Evolutionary conservation across 352 stramenopile genomes (phyloP), one percentile per base, ranked within the genome.

Genomic region (Halophytophthora polymorphica): DNA sequence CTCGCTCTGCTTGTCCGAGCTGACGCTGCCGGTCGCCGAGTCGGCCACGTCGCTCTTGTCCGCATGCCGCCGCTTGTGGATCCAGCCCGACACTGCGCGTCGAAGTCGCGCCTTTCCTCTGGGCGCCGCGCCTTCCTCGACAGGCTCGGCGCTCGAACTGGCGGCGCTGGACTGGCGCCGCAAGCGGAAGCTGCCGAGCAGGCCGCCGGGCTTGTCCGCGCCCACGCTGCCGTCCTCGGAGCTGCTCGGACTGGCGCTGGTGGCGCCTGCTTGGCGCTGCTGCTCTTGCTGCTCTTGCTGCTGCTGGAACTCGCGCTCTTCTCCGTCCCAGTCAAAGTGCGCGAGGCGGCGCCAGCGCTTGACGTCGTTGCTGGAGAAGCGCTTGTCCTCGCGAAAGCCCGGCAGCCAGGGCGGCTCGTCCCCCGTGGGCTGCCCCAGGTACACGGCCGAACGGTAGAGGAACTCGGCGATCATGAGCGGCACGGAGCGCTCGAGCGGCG

Each of bases 381-480:
- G 64, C 45, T 90, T 87, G 22, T 79, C 68, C 45, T 86, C 64
- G 31, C 75, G 70, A 43, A 90, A 90, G 12, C 72, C 72, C 0
- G 75, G 75, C 18, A 88, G 57, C 77, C 77, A 88, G 19, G 77
- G 71, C 13, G 73, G 71, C 42, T 75, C 64, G 13, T 77, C 69
- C 11, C 56, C 58, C 36, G 61, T 55, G 4, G 62, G 70, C 47
- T 86, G 79, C 1, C 79, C 79, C 18, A 90, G 48, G 56, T 81
- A 86, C 40, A 87, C 59, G 39, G 76, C 79, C 44, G 79, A 87
- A 8, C 79, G 72, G 53, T 85, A 84, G 13, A 90, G 71, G 39
- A 90, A 90, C 61, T 90, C 79, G 29, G 77, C 79, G 61, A 90
- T 86, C 73, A 90, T 82, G 56, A 90, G 71, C 47, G 73, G 67